These are phyloP conservation scores for Fraxinus sp. DNA, from an alignment of 305 asterid species.

Conservation along the genomic window DNA sequence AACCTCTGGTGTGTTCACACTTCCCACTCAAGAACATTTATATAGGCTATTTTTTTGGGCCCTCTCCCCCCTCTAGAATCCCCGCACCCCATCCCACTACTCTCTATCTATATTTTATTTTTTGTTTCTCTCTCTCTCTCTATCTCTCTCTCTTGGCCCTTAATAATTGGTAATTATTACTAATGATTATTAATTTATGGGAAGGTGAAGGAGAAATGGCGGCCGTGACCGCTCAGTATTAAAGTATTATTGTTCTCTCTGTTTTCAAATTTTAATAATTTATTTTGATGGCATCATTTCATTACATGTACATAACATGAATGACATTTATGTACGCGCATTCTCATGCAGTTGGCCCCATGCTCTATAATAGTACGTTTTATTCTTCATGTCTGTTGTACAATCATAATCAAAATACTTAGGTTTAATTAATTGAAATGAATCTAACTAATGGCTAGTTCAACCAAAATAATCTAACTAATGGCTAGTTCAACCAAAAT, in stretches of 20 bases:
- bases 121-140: not conserved
- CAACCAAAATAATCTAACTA: too few relatives aligned
- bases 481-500: too few relatives aligned
- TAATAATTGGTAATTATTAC: slow-evolving; percentile 18
- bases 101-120: not conserved
- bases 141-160: not conserved
- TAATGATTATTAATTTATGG: slow-evolving; percentile 29
- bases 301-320: not conserved
- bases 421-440: not conserved
- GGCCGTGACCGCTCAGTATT: slow-evolving; percentile 74
- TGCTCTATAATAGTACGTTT: not conserved
- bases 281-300: not conserved
- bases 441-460: not conserved
- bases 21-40: not conserved
- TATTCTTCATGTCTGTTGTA: not conserved
- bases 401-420: not conserved
- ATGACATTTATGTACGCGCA: not conserved
- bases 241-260: not conserved
- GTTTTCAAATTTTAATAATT: not conserved
- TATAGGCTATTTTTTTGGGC: not conserved
- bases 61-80: not conserved
- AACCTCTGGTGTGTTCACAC: not conserved
- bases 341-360: not conserved
- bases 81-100: not conserved
- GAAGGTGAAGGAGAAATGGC: slow-evolving; percentile 49